Conservation (phyloP, 1,284 basidiomycete species). For the Hemileia vastatrix region DNA sequence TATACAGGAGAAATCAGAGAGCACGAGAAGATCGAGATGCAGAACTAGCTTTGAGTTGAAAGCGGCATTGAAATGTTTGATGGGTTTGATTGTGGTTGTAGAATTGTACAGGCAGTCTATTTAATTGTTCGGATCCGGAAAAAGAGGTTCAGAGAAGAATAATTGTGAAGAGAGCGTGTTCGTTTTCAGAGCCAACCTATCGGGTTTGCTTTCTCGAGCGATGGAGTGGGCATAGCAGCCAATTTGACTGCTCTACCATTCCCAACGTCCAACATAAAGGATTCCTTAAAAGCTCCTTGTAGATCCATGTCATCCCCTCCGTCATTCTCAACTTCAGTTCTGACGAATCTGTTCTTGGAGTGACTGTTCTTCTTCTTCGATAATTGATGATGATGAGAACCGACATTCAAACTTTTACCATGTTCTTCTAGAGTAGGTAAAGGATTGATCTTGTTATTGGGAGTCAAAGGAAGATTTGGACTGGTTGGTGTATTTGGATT, state of each 20-base stretch:
- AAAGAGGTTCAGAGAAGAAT: neutral
- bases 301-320: neutral
- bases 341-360: neutral
- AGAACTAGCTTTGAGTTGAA: too few relatives aligned
- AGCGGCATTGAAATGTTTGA: too few relatives aligned
- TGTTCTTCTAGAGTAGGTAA: neutral
- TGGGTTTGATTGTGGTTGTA: too few relatives aligned
- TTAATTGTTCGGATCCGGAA: too few relatives aligned
- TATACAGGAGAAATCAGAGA: too few relatives aligned
- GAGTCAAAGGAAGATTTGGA: neutral
- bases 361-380: neutral
- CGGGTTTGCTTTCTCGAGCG: neutral
- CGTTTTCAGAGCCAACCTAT: neutral
- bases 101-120: too few relatives aligned
- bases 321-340: neutral
- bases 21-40: too few relatives aligned
- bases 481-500: neutral
- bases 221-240: neutral
- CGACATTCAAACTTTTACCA: neutral
- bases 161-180: neutral
- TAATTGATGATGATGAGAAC: neutral
- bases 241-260: neutral
- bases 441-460: neutral
- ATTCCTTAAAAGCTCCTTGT: neutral
- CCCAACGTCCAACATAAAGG: neutral